Base-by-base conservation (phyloP, 2,329 filamentous ascomycete genomes). In the Trichoderma afroharzianum region DNA sequence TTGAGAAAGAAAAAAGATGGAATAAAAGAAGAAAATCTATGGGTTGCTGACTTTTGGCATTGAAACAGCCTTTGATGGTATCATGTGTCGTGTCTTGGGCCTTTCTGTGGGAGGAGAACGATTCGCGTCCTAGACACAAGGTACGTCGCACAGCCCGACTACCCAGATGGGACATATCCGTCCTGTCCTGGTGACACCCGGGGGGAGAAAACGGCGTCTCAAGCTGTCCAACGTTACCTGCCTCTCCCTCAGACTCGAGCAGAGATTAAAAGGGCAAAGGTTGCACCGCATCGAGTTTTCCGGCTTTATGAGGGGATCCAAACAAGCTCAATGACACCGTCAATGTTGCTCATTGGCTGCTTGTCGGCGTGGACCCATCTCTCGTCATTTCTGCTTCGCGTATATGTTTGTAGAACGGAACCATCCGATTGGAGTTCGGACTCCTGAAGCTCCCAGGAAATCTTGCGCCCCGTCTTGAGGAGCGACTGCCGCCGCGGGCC, bases 251-350 rank as follows among this genome's bases (percentile, higher is more conserved):
- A 32, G 43, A 63, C 32, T 57, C 26, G 63, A 33, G 53, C 18
- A 43, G n/a, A 28, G 14, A 58, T 21, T 53, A 24, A 58, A 21
- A 8, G 55, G 24, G 55, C n/a, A 33, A 36, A 33, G 21, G 57
- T 62, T 5, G 28, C 39, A 50, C 39, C 15, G 39, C 15, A 12
- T 26, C 15, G 21, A 43, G 36, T 28, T 32, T n/a, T 28, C n/a
- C 14, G 14, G 58, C 28, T 47, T 66, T 63, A 72, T 55, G 58
- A 55, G 15, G 86, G 83, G 53, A 88, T 80, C 87, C 87, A 89
- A 67, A 89, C 83, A 71, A 89, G 80, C 80, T 89, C 87, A 58
- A 89, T 82, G 36, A 89, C 77, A 3, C 87, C 87, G 75, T 89
- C 87, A 21, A 84, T 81, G 66, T 83, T 82, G 74, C 83, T 86